Evolutionary conservation across 352 stramenopile species (phyloP), one percentile per base, ranked within the genome.

Genomic region (Phytopythium mirpurense): DNA sequence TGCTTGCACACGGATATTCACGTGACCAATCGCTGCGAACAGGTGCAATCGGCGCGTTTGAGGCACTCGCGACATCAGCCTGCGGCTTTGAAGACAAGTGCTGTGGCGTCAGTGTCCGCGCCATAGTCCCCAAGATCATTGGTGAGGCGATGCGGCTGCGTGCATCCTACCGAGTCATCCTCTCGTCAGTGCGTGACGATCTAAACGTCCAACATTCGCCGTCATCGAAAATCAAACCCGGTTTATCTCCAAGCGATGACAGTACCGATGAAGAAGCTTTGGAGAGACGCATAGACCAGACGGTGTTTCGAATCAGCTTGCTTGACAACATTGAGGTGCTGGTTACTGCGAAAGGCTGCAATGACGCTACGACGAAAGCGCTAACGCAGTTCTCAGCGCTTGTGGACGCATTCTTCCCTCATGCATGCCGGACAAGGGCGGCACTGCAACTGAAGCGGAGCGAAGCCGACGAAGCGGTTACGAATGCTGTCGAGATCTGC

Each of bases 401-500:
- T 5, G 14, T 64, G 5, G 37, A 55, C 5, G 43, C 21, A 5
- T 49, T 36, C 15, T 74, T 88, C 23, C 68, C 75, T 15, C 26
- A 67, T 9, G 61, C 64, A 6, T 23, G 56, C 9, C 51, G 52
- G 21, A 23, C 46, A 4, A 40, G 19, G 5, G 61, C 66, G 5
- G 59, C 59, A 5, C 14, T 86, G 14, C 49, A 62, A 40, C 65
- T 53, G 5, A 71, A 60, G 23, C 34, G 5, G 15, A 62, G 48
- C 53, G 51, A 56, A n/a, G 40, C 51, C 0, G 70, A 80, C 27
- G 68, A 86, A 14, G 64, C 59, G 1, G 54, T 88, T 0, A 66
- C 62, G 34, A 65, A 70, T 16, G 74, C 74, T 2, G 50, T 88
- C 5, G 45, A 63, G 5, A 85, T 88, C 21, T 75, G 68, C 8